Evolutionary conservation across 805 yeast species (phyloP), one percentile per base, ranked within the genome.

Genomic region (Metschnikowia colocasiae): DNA sequence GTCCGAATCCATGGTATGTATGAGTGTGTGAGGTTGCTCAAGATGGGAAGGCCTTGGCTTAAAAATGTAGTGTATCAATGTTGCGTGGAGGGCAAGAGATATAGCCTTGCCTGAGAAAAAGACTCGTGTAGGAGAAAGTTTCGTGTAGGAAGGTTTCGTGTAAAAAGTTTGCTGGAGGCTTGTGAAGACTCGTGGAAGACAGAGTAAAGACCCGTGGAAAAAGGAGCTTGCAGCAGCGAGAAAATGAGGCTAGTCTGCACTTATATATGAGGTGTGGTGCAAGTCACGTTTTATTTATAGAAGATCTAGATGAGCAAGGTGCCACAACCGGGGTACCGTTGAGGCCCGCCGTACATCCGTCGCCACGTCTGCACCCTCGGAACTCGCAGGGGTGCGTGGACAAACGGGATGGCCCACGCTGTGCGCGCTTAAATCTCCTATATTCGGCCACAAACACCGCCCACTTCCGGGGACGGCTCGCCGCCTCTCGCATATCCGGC

Each of bases 231-330:
- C 6, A 22, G 23, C 6, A 4, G 13, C 7, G 30, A 18, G 30
- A 45, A 46, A 36, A 40, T 22, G 20, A 6, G 15, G 33, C 9
- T 35, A 34, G 22, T 13, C 39, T 20, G 29, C 16, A 32, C 15
- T 46, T 47, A 44, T 44, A 44, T 44, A 49, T 41, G 34, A 45
- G 20, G 40, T 26, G 43, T 19, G 37, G 47, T 39, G 54, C 47
- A 39, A 42, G 54, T 46, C 50, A 49, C 55, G 52, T 36, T 44
- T 45, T 53, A 51, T 40, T 44, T 40, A 43, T 51, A 51, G 55
- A 43, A 48, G 48, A 45, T 46, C 56, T 49, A 53, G 55, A 51
- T 46, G 55, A 48, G 49, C 26, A 36, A 45, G 41, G 33, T 12
- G 32, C 45, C 38, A 33, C 39, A 33, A 25, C 37, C 45, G 35